Evolutionary conservation across 169 alveolate genomes (phyloP), one percentile per base, ranked within the genome.

Genomic region (Eimeria necatrix): DNA sequence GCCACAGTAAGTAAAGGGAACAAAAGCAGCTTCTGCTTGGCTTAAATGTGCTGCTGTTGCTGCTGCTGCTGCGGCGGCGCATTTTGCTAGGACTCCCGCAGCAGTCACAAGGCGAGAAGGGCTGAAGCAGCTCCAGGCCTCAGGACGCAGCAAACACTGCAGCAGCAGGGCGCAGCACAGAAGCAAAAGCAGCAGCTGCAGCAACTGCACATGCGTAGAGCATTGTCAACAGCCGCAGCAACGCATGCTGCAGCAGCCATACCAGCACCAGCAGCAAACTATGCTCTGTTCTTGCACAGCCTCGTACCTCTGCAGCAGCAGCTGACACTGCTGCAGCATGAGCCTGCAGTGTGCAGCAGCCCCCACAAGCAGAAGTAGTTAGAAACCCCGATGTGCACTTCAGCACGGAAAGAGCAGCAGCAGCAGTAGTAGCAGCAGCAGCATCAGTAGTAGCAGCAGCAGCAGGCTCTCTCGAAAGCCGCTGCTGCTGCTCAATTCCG

Each of bases 231-330:
- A 32, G 41, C 41, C 41, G 41, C 41, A 32, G 41, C 41, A 32
- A 32, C 41, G 41, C 41, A 32, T 32, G 41, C 41, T 32, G 3
- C 48, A 71, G 83, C 51, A 71, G 4, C 24, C 16, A 26, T 26
- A 61, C 9, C 73, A 71, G 51, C 83, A 71, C n/a, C 83, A 71
- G 83, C 83, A 76, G 46, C 87, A 76, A 76, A 41, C 12, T 22
- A 4, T 46, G 61, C 59, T 4, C 73, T 61, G 73, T 61, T 6
- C 64, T 1, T 18, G 61, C 14, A 16, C 59, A 5, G 22, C 18
- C 46, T 76, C 61, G 52, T 49, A 76, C 87, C 87, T 20, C 87
- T 12, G 87, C 87, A 76, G 87, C 87, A 46, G 87, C 87, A 32
- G 87, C 59, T 41, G 87, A 56, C 26, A 48, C 87, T 12, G 53